These are phyloP conservation scores for Sugiyamaella castrensis DNA, from an alignment of 1,139 yeast genomes.

Conservation along the genomic window DNA sequence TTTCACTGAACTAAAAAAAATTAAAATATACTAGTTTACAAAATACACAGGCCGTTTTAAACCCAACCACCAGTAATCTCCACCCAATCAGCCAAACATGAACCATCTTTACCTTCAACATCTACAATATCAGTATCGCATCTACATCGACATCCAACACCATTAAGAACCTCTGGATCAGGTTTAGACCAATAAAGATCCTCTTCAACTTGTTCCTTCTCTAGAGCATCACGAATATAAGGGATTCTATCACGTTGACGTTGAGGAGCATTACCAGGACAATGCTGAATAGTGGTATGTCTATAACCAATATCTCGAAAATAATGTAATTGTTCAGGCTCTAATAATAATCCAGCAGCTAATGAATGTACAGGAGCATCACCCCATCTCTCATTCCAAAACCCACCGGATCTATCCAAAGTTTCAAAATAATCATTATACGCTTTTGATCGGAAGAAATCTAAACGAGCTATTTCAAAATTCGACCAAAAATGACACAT, in stretches of 20 bases:
- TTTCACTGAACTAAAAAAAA: too few species aligned
- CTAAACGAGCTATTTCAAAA: slow-evolving; percentile 83
- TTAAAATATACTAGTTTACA: slow-evolving; percentile 11
- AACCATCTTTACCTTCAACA: slow-evolving; percentile 53
- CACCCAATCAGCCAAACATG: slow-evolving; percentile 59
- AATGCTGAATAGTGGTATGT: slow-evolving; percentile 76
- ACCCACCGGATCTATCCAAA: slow-evolving; percentile 72
- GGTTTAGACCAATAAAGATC: slow-evolving; percentile 44
- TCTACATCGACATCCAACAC: slow-evolving; percentile 82
- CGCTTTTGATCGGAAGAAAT: slow-evolving; percentile 59
- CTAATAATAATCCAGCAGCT: slow-evolving; percentile 71
- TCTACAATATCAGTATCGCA: slow-evolving; percentile 60
- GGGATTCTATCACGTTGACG: slow-evolving; percentile 35
- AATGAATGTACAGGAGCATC: slow-evolving; percentile 91
- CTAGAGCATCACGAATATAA: slow-evolving; percentile 31
- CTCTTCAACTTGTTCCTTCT: slow-evolving; percentile 31
- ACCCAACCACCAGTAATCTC: slow-evolving; percentile 36
- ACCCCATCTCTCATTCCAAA: slow-evolving; percentile 89
- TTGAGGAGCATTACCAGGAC: slow-evolving; percentile 65
- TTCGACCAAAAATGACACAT: slow-evolving; percentile 92
- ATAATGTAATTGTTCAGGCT: slow-evolving; percentile 71
- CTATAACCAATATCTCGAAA: slow-evolving; percentile 87
- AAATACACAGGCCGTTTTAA: slow-evolving; percentile 8
- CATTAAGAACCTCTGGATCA: slow-evolving; percentile 50
- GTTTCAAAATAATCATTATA: slow-evolving; percentile 65